These are phyloP conservation scores for Leccinum pellstonianum DNA, from an alignment of 768 basidiomycete species.

Conservation along the genomic window DNA sequence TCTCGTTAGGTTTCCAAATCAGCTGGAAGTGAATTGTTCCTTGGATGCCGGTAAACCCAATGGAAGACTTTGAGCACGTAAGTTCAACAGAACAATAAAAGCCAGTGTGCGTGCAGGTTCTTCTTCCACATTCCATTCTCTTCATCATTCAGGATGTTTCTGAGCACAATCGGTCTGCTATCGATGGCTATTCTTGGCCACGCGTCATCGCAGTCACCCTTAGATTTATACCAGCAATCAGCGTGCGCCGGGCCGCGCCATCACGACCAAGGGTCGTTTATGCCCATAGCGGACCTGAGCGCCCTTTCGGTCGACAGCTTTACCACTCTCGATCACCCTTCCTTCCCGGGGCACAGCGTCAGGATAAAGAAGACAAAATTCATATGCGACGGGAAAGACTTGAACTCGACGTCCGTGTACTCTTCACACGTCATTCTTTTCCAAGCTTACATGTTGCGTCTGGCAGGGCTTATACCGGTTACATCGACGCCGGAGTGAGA, in stretches of 20 bases:
- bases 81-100: no score
- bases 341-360: slow-evolving; percentile 41
- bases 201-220: slow-evolving; percentile 22
- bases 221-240: slow-evolving; percentile 8
- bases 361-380: slow-evolving; percentile 38
- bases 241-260: not conserved
- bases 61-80: no score
- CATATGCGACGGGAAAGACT: slow-evolving; percentile 7
- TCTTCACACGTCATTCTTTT: not conserved
- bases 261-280: slow-evolving; percentile 5
- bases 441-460: not conserved
- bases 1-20: no score
- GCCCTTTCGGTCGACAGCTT: slow-evolving; percentile 32
- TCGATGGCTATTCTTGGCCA: slow-evolving; percentile 13
- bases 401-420: slow-evolving; percentile 30
- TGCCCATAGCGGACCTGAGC: slow-evolving; percentile 14
- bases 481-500: slow-evolving; percentile 61
- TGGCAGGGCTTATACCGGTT: slow-evolving; percentile 56
- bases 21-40: no score
- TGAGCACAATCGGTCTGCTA: slow-evolving; percentile 13
- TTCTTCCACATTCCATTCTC: no score
- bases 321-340: slow-evolving; percentile 39
- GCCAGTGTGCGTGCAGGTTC: no score
- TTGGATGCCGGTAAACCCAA: no score
- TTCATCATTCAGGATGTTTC: slow-evolving; percentile 10